Evolutionary conservation across 345 rosid genomes (phyloP).

Genomic region (Rhodomyrtus tomentosa): DNA sequence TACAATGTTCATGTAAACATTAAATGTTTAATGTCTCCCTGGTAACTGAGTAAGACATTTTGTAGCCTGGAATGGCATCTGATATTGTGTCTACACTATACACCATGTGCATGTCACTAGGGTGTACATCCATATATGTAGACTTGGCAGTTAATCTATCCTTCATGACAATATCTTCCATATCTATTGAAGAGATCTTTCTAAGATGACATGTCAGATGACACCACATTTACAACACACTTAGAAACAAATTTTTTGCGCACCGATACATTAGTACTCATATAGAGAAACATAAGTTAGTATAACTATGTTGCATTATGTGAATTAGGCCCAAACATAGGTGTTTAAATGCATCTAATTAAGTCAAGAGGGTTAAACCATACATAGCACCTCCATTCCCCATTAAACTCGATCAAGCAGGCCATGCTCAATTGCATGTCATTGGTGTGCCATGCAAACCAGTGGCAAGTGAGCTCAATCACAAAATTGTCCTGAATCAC

Average conservation of each 20-base stretch:
- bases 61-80: not conserved
- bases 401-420: not conserved
- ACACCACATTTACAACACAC: not conserved
- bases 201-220: not conserved
- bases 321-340: not conserved
- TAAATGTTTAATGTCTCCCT: not conserved
- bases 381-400: not conserved
- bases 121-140: not conserved
- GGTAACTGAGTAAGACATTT: not conserved
- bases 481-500: not conserved
- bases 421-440: not conserved
- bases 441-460: not conserved
- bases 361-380: not conserved
- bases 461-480: not conserved
- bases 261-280: not conserved
- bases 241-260: not conserved
- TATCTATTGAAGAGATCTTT: not conserved
- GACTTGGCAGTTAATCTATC: not conserved
- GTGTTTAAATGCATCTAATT: not conserved
- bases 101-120: not conserved
- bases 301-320: not conserved
- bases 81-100: not conserved
- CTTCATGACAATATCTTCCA: not conserved
- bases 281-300: not conserved
- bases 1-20: not conserved